Evolutionary conservation across 2,329 filamentous ascomycete species (phyloP).

Genomic region (Hirsutella rhossiliensis): DNA sequence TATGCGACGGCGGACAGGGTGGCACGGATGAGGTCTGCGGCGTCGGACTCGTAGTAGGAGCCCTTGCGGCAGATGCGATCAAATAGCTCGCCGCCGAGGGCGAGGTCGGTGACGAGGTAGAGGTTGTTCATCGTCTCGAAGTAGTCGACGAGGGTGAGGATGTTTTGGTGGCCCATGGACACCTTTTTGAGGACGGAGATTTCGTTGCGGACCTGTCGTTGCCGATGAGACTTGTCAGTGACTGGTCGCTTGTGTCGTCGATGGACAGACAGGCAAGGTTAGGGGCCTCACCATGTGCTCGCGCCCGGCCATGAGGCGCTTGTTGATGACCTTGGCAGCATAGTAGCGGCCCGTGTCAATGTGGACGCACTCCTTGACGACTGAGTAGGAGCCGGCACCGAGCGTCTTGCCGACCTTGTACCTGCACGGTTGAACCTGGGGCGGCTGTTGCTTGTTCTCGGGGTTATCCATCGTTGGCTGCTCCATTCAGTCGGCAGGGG

Average conservation of each 20-base stretch:
- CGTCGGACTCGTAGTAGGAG: slow-evolving; percentile 95
- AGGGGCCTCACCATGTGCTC: slow-evolving; percentile 76
- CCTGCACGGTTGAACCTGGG: slow-evolving; percentile 82
- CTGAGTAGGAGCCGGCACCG: slow-evolving; percentile 92
- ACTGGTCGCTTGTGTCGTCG: neutral
- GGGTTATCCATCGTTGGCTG: neutral
- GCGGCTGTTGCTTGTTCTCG: slow-evolving; percentile 12
- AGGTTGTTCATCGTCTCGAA: slow-evolving; percentile 99
- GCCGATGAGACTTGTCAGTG: neutral
- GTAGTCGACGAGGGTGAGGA: slow-evolving; percentile 94
- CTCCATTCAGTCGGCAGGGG: neutral
- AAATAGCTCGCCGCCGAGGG: slow-evolving; percentile 91
- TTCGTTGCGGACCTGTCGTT: slow-evolving; percentile 81
- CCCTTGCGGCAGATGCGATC: slow-evolving; percentile 98
- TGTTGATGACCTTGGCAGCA: slow-evolving; percentile 99
- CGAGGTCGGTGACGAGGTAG: slow-evolving; percentile 94
- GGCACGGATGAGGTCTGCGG: slow-evolving; percentile 86
- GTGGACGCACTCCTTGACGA: slow-evolving; percentile 97
- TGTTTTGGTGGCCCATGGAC: slow-evolving; percentile 99
- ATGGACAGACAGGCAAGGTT: neutral
- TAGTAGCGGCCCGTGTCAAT: slow-evolving; percentile 97
- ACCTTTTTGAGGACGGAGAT: slow-evolving; percentile 95
- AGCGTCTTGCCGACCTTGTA: slow-evolving; percentile 99
- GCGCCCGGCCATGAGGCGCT: slow-evolving; percentile 89
- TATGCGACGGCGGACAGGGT: slow-evolving; percentile 97